phyloP scores from a whole-genome alignment of 2,329 filamentous ascomycete genomes.

The Colletotrichum camelliae region DNA sequence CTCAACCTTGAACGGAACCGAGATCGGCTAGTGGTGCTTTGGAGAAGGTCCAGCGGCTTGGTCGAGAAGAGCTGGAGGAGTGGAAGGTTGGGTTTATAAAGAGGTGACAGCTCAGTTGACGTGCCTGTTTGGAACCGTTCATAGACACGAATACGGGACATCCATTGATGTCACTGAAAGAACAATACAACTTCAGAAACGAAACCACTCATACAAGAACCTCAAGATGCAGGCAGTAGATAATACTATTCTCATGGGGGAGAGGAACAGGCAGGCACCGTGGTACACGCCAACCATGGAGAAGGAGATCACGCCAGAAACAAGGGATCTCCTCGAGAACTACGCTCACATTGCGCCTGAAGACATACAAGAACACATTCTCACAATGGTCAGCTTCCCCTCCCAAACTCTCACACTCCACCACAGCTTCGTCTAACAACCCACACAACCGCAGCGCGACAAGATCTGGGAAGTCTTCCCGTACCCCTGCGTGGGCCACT shows the following conservation, averaged over 20 bases:
- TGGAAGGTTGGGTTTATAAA: neutral
- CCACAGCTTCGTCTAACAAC: neutral
- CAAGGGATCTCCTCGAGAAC: slow-evolving; percentile 16
- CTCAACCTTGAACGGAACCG: neutral
- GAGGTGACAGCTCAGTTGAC: neutral
- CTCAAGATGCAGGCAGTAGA: slow-evolving; percentile 3
- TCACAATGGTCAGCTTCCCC: neutral
- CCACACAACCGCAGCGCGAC: neutral
- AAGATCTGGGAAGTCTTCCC: slow-evolving; percentile 21
- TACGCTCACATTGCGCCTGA: slow-evolving; percentile 1
- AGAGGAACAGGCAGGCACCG: slow-evolving; percentile 12
- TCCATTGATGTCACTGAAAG: neutral
- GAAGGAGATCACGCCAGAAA: neutral
- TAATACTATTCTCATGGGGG: neutral
- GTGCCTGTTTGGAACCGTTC: too few relatives aligned
- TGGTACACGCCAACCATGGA: slow-evolving; percentile 16
- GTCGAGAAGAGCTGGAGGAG: neutral
- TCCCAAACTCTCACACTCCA: too few relatives aligned
- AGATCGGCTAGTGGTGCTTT: neutral
- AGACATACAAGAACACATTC: slow-evolving; percentile 7
- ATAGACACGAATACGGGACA: neutral
- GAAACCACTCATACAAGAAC: neutral
- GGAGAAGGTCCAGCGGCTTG: neutral
- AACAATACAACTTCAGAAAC: neutral
- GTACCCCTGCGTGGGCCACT: slow-evolving; percentile 22